phyloP scores from a whole-genome alignment of 768 basidiomycete species.

The Mycena amicta region DNA sequence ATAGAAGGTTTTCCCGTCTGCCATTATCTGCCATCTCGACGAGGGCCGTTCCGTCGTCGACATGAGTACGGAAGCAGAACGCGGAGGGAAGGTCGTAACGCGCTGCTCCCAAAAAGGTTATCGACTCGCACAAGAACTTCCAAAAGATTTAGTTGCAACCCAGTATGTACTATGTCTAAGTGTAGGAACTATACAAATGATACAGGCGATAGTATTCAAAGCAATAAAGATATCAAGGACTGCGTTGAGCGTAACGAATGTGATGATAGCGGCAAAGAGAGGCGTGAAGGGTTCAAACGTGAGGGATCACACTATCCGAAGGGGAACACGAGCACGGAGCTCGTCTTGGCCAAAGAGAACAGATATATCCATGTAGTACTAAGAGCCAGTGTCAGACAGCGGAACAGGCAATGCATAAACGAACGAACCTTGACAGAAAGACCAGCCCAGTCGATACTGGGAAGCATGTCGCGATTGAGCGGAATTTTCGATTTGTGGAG shows the following conservation, averaged over 20 bases:
- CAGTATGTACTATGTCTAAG: neutral
- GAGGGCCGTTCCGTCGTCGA: slow-evolving; percentile 64
- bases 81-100: neutral
- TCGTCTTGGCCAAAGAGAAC: slow-evolving; percentile 68
- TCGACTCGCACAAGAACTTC: neutral
- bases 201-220: slow-evolving; percentile 12
- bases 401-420: neutral
- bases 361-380: slow-evolving; percentile 78
- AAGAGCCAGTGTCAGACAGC: slow-evolving; percentile 19
- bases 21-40: slow-evolving; percentile 88
- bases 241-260: slow-evolving; percentile 10
- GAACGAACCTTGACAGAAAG: slow-evolving; percentile 64
- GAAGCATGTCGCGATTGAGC: slow-evolving; percentile 61
- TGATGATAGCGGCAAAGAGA: slow-evolving; percentile 5
- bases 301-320: slow-evolving; percentile 50
- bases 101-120: no score
- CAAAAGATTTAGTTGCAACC: neutral
- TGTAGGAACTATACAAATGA: slow-evolving; percentile 14
- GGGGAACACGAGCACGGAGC: slow-evolving; percentile 61
- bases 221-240: slow-evolving; percentile 20
- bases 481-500: slow-evolving; percentile 62
- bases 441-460: slow-evolving; percentile 67
- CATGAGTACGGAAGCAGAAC: neutral
- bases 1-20: slow-evolving; percentile 86
- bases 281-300: slow-evolving; percentile 1